A percentile compares a stretch with the other conserved stretches of the same genome.
Conservation (phyloP, 2,329 filamentous ascomycete species). For the Nemania sp. region DNA sequence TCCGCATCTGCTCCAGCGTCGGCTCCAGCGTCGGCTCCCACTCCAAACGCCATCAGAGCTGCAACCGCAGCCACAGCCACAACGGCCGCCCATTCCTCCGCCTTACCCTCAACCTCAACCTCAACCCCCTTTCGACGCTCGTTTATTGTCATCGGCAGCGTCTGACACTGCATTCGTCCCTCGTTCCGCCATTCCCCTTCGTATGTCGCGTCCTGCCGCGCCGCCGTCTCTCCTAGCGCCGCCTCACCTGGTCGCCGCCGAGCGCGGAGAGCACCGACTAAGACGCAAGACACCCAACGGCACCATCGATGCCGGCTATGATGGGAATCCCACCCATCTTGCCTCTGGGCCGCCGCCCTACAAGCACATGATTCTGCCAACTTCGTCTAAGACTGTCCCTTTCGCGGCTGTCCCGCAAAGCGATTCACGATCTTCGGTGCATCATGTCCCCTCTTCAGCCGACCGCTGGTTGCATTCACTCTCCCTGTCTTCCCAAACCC, state of each 20-base stretch:
- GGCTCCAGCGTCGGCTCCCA: background rate
- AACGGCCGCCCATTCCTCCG: no score
- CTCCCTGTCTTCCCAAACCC: constrained; percentile 18
- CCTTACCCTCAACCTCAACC: background rate
- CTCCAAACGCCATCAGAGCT: no score
- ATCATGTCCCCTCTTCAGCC: constrained; percentile 18
- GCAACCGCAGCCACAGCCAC: no score
- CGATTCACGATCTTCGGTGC: constrained; percentile 29
- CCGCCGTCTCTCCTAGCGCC: constrained; percentile 34
- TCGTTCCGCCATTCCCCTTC: constrained; percentile 22
- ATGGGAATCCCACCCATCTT: constrained; percentile 76
- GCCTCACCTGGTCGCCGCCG: constrained; percentile 35
- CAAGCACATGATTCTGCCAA: constrained; percentile 81
- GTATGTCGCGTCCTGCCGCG: constrained; percentile 29
- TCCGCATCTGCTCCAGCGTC: background rate
- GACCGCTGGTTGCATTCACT: constrained; percentile 33
- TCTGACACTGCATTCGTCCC: constrained; percentile 26
- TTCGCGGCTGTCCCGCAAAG: constrained; percentile 34
- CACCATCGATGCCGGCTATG: constrained; percentile 89
- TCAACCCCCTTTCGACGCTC: constrained; percentile 20
- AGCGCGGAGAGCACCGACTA: constrained; percentile 71
- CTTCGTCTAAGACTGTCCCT: constrained; percentile 45
- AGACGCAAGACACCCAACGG: constrained; percentile 92
- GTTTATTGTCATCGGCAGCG: constrained; percentile 14
- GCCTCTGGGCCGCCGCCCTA: constrained; percentile 73